These are phyloP conservation scores for Colletotrichum coccodes DNA, from an alignment of 2,329 filamentous ascomycete genomes.

Conservation along the genomic window DNA sequence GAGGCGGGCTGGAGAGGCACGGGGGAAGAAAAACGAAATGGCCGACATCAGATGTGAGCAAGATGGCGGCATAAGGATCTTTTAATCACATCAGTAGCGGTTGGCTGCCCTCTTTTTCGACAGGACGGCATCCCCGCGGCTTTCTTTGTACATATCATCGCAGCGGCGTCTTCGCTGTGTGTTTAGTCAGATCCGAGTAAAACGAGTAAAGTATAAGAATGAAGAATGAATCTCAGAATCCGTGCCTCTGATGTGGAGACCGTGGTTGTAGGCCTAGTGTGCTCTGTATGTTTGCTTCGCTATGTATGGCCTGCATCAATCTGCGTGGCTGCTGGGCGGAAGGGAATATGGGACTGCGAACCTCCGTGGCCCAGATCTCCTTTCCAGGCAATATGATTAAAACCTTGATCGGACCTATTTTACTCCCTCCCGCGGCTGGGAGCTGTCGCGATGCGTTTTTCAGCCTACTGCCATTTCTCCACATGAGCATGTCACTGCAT, in stretches of 20 bases:
- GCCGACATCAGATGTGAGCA: not conserved
- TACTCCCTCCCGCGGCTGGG: not conserved
- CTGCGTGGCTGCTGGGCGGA: too few species aligned
- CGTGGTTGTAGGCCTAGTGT: not conserved
- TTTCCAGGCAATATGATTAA: too few species aligned
- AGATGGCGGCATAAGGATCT: not conserved
- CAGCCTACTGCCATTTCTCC: not conserved
- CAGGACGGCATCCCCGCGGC: not conserved
- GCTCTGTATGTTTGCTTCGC: too few species aligned
- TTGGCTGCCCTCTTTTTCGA: not conserved
- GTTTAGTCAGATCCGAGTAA: not conserved
- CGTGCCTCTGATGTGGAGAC: not conserved
- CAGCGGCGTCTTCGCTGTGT: not conserved
- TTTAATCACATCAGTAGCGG: slow-evolving; percentile 1
- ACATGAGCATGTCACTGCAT: not conserved
- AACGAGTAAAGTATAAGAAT: not conserved
- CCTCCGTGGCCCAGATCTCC: not conserved
- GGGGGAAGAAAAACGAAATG: not conserved
- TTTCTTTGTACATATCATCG: slow-evolving; percentile 6
- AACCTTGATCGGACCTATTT: too few species aligned
- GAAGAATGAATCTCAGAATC: not conserved
- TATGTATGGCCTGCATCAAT: too few species aligned
- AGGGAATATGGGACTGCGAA: not conserved
- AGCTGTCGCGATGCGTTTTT: not conserved
- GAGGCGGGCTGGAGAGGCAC: not conserved